These are phyloP conservation scores for Trametes cingulata DNA, from an alignment of 768 basidiomycete genomes.

Conservation along the genomic window DNA sequence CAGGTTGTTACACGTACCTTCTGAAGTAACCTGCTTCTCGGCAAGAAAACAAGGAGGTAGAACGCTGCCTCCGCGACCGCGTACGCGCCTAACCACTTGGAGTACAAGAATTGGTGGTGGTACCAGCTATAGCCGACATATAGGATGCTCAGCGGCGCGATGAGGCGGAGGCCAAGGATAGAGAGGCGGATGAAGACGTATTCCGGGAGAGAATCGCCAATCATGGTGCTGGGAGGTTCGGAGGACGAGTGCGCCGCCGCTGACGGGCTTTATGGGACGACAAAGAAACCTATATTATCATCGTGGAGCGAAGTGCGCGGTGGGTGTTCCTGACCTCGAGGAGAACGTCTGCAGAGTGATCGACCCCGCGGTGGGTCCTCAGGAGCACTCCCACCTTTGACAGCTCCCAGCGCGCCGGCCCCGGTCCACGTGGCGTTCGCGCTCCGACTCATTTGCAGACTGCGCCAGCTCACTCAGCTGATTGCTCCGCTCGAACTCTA, in stretches of 20 bases:
- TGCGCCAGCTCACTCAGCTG: not conserved
- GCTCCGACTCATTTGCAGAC: not conserved
- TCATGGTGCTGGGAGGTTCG: constrained; percentile 23
- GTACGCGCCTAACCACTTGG: constrained; percentile 34
- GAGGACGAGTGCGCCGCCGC: not conserved
- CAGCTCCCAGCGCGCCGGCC: not conserved
- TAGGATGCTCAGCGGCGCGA: constrained; percentile 50
- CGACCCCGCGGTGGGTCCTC: not conserved
- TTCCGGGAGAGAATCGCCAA: constrained; percentile 41
- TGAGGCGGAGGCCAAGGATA: constrained; percentile 47
- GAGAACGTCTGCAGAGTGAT: not conserved
- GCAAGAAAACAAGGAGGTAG: constrained; percentile 50
- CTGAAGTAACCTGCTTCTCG: constrained; percentile 48
- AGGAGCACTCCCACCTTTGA: not conserved
- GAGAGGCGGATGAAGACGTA: constrained; percentile 52
- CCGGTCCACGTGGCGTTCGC: not conserved
- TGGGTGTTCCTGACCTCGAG: constrained; percentile 11
- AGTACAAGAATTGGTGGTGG: constrained; percentile 29
- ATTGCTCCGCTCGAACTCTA: not conserved
- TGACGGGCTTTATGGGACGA: not conserved
- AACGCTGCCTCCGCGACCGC: constrained; percentile 50
- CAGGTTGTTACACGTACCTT: constrained; percentile 37
- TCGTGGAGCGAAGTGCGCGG: not conserved
- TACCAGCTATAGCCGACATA: constrained; percentile 36
- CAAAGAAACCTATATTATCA: not conserved